These are phyloP conservation scores for Fusarium coffeatum DNA, from an alignment of 2,329 filamentous ascomycete genomes.

Conservation along the genomic window DNA sequence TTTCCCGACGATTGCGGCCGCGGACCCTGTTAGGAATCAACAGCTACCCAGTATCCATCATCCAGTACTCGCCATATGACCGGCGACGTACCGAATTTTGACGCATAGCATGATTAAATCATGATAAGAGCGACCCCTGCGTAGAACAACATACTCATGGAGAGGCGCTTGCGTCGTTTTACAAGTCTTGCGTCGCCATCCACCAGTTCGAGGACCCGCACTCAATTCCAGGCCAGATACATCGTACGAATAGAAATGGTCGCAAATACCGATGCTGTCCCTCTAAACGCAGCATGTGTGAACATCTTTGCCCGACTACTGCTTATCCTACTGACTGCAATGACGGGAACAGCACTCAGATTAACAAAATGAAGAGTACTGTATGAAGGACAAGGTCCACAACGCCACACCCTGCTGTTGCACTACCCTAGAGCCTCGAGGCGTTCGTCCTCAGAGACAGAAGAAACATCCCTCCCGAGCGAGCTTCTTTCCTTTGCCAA, in stretches of 20 bases:
- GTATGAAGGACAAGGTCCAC: conserved; percentile 1
- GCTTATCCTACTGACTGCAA: background rate
- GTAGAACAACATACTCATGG: background rate
- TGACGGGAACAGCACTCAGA: conserved; percentile 1
- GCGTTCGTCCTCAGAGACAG: no score
- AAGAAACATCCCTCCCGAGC: no score
- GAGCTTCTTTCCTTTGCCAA: no score
- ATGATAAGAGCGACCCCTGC: background rate
- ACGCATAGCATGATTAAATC: background rate
- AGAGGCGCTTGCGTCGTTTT: background rate
- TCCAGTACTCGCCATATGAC: background rate
- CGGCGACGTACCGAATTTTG: background rate
- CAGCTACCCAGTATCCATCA: background rate
- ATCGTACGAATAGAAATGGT: background rate
- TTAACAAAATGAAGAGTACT: background rate
- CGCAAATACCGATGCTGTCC: background rate
- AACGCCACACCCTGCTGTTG: no score
- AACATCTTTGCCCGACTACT: background rate
- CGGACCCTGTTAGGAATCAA: background rate
- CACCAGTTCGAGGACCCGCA: background rate
- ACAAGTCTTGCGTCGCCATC: background rate
- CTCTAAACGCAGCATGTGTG: background rate
- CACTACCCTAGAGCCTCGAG: no score
- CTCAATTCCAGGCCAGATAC: background rate
- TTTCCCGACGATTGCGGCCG: no score